Conservation (phyloP, 2,329 filamentous ascomycete species). For the Scedosporium aurantiacum region DNA sequence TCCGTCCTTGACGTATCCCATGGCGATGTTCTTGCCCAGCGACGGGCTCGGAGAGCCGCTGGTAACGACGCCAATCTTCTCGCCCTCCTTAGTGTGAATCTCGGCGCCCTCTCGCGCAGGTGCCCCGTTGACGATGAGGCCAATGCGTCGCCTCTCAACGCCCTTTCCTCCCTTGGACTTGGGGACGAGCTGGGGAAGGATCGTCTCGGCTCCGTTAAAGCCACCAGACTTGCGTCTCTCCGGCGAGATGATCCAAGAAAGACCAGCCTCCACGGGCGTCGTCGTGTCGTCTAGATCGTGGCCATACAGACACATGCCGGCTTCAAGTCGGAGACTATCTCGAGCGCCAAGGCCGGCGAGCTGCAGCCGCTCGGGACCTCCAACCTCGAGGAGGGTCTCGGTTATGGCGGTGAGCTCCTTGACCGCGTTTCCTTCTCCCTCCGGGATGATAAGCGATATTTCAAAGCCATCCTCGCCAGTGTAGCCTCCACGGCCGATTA, state of each 20-base stretch:
- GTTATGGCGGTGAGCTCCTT: constrained; percentile 38
- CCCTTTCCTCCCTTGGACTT: constrained; percentile 62
- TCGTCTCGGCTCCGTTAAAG: constrained; percentile 77
- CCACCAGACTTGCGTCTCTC: constrained; percentile 54
- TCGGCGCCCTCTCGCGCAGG: constrained; percentile 83
- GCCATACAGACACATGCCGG: constrained; percentile 99
- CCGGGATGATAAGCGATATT: constrained; percentile 58
- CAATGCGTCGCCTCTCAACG: constrained; percentile 63
- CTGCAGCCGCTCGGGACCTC: constrained; percentile 51
- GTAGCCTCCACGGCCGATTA: constrained; percentile 85
- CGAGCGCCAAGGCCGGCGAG: constrained; percentile 83
- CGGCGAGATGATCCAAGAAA: constrained; percentile 75
- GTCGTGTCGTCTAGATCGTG: constrained; percentile 81
- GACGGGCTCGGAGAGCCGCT: constrained; percentile 85
- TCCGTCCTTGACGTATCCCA: constrained; percentile 80
- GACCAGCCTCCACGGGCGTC: constrained; percentile 45
- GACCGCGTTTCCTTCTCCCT: constrained; percentile 36
- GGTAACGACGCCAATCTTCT: constrained; percentile 69
- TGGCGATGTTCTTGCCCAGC: constrained; percentile 82
- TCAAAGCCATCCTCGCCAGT: constrained; percentile 98
- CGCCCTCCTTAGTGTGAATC: constrained; percentile 53
- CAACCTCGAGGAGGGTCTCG: constrained; percentile 55
- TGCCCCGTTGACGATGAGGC: constrained; percentile 71
- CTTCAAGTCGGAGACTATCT: constrained; percentile 86
- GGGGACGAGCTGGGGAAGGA: constrained; percentile 65